A percentile compares a stretch with the other conserved stretches of the same genome.
These are phyloP conservation scores for Bassia scoparia DNA, from an alignment of 148 eudicot genomes.

Conservation along the genomic window DNA sequence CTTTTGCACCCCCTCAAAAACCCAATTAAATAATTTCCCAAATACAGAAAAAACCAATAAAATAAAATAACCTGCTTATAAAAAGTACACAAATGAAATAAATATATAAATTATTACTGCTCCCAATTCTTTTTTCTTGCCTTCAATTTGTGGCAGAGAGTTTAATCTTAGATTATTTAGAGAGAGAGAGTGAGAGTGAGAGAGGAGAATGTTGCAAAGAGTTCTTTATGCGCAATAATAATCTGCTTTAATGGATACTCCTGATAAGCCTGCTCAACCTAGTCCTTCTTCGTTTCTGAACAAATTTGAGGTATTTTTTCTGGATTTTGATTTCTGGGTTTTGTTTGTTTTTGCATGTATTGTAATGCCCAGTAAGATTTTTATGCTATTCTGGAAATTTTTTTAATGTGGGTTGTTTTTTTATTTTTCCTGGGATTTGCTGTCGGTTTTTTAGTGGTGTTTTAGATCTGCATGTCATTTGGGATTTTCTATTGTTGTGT, in stretches of 20 bases:
- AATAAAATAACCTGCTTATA: not conserved
- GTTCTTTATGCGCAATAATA: conserved; percentile 18
- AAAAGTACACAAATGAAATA: not conserved
- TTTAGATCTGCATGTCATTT: conserved; percentile 20
- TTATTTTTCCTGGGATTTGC: not conserved
- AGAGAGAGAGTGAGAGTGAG: conserved; percentile 8
- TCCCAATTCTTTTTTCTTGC: not conserved
- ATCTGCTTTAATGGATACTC: conserved; percentile 33
- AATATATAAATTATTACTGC: not conserved
- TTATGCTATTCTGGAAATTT: conserved; percentile 1
- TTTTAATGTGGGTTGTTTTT: not conserved
- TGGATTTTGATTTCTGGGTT: not conserved
- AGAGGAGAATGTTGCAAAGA: conserved; percentile 27
- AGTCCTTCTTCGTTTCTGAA: conserved; percentile 19
- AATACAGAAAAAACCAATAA: not conserved
- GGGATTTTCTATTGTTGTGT: too few relatives aligned
- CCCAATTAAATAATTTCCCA: not conserved
- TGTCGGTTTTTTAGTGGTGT: conserved; percentile 1
- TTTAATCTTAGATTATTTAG: not conserved
- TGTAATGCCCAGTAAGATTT: not conserved
- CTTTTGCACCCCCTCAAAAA: conserved; percentile 5
- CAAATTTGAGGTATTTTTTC: conserved; percentile 34
- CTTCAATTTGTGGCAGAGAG: conserved; percentile 10
- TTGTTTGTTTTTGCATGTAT: conserved; percentile 11
- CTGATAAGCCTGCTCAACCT: conserved; percentile 24